These are phyloP conservation scores for Macrophomina pseudophaseolina DNA, from an alignment of 2,329 filamentous ascomycete species.

Conservation along the genomic window DNA sequence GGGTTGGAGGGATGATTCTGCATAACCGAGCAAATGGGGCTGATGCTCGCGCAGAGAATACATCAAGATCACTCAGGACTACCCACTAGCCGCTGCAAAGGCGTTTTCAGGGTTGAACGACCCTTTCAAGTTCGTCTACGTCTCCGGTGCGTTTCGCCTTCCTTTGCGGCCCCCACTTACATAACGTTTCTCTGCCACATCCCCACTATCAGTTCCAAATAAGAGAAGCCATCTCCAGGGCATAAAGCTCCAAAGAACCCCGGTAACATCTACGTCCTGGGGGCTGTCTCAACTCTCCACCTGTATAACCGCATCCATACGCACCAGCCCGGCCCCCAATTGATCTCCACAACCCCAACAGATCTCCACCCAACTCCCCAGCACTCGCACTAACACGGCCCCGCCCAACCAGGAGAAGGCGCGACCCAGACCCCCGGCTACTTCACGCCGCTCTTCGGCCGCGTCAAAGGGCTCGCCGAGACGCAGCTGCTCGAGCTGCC, in stretches of 20 bases:
- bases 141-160: constrained; percentile 54
- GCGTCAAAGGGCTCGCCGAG: constrained; percentile 73
- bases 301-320: neutral
- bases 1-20: constrained; percentile 32
- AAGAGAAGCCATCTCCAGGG: too few species aligned
- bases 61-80: constrained; percentile 70
- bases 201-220: too few species aligned
- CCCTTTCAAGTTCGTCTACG: constrained; percentile 72
- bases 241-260: too few species aligned
- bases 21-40: neutral
- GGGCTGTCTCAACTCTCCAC: too few species aligned
- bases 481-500: constrained; percentile 60
- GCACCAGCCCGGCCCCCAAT: neutral
- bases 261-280: too few species aligned
- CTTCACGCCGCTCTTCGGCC: constrained; percentile 63
- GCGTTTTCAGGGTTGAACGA: constrained; percentile 60
- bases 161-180: too few species aligned
- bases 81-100: constrained; percentile 66
- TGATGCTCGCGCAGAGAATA: constrained; percentile 57
- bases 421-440: constrained; percentile 62
- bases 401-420: constrained; percentile 53
- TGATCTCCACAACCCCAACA: neutral
- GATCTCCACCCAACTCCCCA: too few species aligned
- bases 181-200: too few species aligned
- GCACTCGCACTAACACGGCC: too few species aligned